Evolutionary conservation across 441 rosid genomes (phyloP), one percentile per base, ranked within the genome.

Genomic region (Brassica balearica): DNA sequence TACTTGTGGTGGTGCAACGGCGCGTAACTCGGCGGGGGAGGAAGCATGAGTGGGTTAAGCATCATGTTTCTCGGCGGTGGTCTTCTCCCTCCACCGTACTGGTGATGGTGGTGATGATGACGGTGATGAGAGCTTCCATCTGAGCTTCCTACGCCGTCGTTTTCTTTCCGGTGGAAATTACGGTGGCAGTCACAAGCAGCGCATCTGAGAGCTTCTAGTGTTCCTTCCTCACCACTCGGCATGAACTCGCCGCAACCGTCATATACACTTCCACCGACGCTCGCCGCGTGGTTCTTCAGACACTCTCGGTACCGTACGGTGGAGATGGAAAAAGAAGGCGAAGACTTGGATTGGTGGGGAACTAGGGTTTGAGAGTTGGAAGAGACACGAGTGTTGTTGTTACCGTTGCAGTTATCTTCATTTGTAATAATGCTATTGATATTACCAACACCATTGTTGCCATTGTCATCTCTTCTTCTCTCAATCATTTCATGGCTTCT

Each of bases 241-340:
- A 93, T 95, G 86, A 95, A 95, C 91, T 95, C 99, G 2, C 98
- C 93, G 51, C 99, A 95, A 1, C 99, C 99, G 14, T 95, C 99
- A 77, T 77, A 85, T 2, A 92, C 86, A 10, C 84, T 88, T 2
- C 98, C 97, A 9, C 99, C 99, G 15, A 89, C 84, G 72, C 65
- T 89, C 19, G 98, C 99, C 0, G 97, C 98, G 75, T 95, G 99
- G 85, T 95, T 95, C 76, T 91, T 84, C 11, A 88, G 89, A 73
- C 98, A 95, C 73, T 95, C 99, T 1, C 95, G 85, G 83, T 93
- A 95, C 75, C 93, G 77, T 29, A 83, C 43, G 23, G 86, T 78
- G 78, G 58, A 67, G 69, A 29, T 82, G 72, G 79, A 86, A 4
- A 61, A 75, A 0, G 67, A 65, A 59, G 77, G 36, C 4, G 77